Base-by-base conservation (phyloP, 164 flowering plant species). In the Macadamia integrifolia region DNA sequence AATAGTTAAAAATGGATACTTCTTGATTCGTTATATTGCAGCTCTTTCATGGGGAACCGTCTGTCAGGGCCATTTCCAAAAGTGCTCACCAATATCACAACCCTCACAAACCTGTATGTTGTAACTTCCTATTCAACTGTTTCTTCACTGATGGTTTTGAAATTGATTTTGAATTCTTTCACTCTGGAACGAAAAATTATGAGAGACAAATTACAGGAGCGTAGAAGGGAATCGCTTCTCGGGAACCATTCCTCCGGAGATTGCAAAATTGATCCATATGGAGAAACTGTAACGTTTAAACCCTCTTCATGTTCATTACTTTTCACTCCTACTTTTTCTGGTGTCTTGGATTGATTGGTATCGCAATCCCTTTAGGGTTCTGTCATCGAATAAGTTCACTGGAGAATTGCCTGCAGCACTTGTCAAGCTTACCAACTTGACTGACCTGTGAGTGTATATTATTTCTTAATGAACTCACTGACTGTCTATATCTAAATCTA, bases 21-120 rank as follows among this genome's bases (percentile, higher is more conserved):
- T 3, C 13, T 60, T 32, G n/a, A 35, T 32, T 32, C 15, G n/a
- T 13, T 12, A 60, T 32, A 31, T 65, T 71, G 77, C 89, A 90
- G 96, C 71, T 82, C 93, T 57, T 71, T 90, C 0, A 88, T 90
- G 96, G 90, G 86, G 64, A 90, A 90, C 73, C 80, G 76, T 40
- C 73, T 90, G 65, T 85, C 90, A 1, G 96, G 96, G 66, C 89
- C 86, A 63, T 90, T 90, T 69, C 96, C 96, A 28, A 72, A 69
- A 63, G 85, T 66, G 23, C 74, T 90, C 44, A 83, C 90, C 67
- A 81, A 65, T 59, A 83, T 90, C 64, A 83, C 81, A 63, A 74
- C 88, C 48, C 91, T 90, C 35, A 55, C n/a, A 58, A 88, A 86
- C 77, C 62, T 90, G 96, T 88, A 87, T 14, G 89, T 68, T 60